A percentile compares a stretch with the other conserved stretches of the same genome.
Conservation (phyloP, 495 filamentous ascomycete species). For the Parathielavia appendiculata region DNA sequence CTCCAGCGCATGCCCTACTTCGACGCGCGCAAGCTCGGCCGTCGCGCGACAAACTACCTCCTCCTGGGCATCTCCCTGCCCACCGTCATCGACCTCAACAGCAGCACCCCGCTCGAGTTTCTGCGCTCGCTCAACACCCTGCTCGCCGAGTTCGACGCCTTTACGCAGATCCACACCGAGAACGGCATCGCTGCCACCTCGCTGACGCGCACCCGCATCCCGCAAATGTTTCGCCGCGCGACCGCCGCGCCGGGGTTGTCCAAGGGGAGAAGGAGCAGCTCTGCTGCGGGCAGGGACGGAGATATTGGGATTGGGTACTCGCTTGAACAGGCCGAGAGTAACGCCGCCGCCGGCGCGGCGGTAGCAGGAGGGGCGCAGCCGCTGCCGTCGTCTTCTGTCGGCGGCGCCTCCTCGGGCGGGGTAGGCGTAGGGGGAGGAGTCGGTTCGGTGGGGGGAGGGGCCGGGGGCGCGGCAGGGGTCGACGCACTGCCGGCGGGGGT, state of each 20-base stretch:
- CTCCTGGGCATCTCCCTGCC: conserved; percentile 89
- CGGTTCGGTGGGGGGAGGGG: not conserved
- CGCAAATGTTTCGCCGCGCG: conserved; percentile 83
- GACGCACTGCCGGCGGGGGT: conserved; percentile 32
- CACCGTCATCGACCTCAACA: conserved; percentile 78
- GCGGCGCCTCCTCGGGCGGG: conserved; percentile 9
- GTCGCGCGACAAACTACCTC: conserved; percentile 86
- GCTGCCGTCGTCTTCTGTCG: too few relatives aligned
- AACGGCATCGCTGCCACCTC: conserved; percentile 65
- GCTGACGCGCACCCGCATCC: conserved; percentile 70
- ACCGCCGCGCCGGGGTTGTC: conserved; percentile 26
- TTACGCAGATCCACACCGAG: conserved; percentile 76
- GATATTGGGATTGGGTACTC: conserved; percentile 12
- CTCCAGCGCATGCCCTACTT: conserved; percentile 79
- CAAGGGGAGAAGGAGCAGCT: conserved; percentile 67
- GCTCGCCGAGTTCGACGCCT: conserved; percentile 86
- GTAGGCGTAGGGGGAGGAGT: not conserved
- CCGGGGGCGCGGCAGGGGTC: not conserved
- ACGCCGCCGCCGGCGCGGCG: conserved; percentile 28
- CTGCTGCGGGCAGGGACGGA: conserved; percentile 39
- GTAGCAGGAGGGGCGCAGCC: too few relatives aligned
- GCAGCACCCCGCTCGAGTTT: conserved; percentile 71
- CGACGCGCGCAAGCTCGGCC: conserved; percentile 71
- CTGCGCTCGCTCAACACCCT: conserved; percentile 81
- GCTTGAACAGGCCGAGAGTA: conserved; percentile 30